These are phyloP conservation scores for Wallacemonas sp. DNA, from an alignment of 208 protist genomes.

Conservation along the genomic window DNA sequence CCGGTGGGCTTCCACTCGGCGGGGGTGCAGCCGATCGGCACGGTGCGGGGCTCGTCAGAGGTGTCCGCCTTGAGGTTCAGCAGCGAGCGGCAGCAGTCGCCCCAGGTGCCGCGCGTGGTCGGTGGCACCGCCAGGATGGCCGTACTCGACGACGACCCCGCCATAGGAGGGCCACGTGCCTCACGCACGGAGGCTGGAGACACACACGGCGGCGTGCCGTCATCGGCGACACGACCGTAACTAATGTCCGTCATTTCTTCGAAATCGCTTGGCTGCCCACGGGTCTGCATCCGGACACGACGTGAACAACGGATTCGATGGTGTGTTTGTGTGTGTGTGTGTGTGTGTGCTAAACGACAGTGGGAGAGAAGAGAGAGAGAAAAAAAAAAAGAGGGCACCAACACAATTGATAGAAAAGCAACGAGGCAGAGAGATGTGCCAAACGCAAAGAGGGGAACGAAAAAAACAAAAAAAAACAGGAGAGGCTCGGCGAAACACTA, in stretches of 20 bases:
- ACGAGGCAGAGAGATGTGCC: background rate
- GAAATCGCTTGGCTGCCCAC: background rate
- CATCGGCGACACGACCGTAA: constrained; percentile 3
- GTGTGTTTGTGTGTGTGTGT: no score
- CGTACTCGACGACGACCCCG: background rate
- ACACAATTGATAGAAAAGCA: no score
- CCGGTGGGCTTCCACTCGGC: constrained; percentile 43
- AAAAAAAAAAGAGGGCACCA: no score
- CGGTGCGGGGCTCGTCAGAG: constrained; percentile 39
- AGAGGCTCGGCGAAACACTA: no score
- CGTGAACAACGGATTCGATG: background rate
- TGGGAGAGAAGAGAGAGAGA: no score
- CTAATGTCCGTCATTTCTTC: constrained; percentile 14
- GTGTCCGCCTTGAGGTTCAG: constrained; percentile 34
- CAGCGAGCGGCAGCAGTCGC: constrained; percentile 23
- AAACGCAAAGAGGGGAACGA: constrained; percentile 8
- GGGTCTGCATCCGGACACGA: background rate
- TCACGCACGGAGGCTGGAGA: background rate
- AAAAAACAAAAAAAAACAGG: constrained; percentile 21
- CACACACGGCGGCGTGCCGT: background rate
- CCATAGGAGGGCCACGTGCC: background rate
- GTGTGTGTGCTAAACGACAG: no score
- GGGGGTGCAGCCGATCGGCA: constrained; percentile 50
- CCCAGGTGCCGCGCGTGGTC: background rate
- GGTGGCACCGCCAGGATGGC: background rate